Conservation (phyloP, 2,329 filamentous ascomycete species). For the Nigrograna mackinnonii region DNA sequence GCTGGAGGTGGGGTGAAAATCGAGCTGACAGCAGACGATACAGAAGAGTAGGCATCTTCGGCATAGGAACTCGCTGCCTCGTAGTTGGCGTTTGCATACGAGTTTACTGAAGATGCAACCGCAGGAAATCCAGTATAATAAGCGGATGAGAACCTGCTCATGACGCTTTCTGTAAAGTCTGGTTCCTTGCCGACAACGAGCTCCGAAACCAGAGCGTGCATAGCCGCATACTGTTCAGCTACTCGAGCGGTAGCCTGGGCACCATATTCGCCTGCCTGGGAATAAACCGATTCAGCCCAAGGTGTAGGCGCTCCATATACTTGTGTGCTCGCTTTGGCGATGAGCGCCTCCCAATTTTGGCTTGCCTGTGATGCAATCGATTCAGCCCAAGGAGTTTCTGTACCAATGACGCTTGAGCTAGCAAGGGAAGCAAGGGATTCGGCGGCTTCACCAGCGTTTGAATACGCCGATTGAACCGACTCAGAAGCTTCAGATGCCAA, state of each 20-base stretch:
- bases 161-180: conserved; percentile 79
- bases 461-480: conserved; percentile 42
- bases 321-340: conserved; percentile 68
- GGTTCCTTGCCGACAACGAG: conserved; percentile 77
- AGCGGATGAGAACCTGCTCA: conserved; percentile 70
- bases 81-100: conserved; percentile 51
- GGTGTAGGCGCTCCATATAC: conserved; percentile 69
- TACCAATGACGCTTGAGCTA: conserved; percentile 49
- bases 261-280: conserved; percentile 61
- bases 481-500: conserved; percentile 46
- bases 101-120: conserved; percentile 57
- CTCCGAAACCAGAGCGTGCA: conserved; percentile 76
- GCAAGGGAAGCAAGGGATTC: conserved; percentile 49
- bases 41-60: conserved; percentile 50
- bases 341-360: conserved; percentile 65
- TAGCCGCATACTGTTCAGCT: conserved; percentile 67
- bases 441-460: conserved; percentile 54
- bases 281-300: conserved; percentile 50
- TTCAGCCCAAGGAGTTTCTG: conserved; percentile 55
- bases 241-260: conserved; percentile 66
- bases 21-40: conserved; percentile 49
- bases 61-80: conserved; percentile 55
- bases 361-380: conserved; percentile 61
- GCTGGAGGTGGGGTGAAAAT: conserved; percentile 62
- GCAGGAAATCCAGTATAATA: conserved; percentile 70